These are phyloP conservation scores for Pisolithus albus DNA, from an alignment of 768 basidiomycete species.

Conservation along the genomic window DNA sequence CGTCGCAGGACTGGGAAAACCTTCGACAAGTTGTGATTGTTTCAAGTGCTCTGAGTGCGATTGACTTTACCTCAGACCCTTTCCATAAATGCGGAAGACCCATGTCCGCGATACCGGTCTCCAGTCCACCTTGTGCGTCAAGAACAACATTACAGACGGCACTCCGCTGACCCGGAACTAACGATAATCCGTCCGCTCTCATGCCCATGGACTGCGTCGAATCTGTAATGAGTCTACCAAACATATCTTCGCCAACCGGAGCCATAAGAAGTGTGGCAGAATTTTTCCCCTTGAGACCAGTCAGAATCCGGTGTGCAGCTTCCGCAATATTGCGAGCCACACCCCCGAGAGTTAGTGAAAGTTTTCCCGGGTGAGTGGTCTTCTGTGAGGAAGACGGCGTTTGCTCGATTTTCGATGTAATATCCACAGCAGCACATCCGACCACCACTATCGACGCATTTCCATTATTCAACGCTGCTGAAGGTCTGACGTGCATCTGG, in stretches of 20 bases:
- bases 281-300: conserved; percentile 20
- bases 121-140: conserved; percentile 60
- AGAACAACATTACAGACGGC: conserved; percentile 87
- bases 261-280: conserved; percentile 58
- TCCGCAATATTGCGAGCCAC: conserved; percentile 96
- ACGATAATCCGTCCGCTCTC: conserved; percentile 73
- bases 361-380: conserved; percentile 76
- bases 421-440: conserved; percentile 86
- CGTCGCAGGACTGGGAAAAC: conserved; percentile 42
- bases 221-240: conserved; percentile 59
- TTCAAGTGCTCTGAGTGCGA: neutral
- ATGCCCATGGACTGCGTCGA: conserved; percentile 62
- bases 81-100: conserved; percentile 49
- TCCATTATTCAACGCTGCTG: conserved; percentile 3
- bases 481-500: neutral
- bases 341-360: conserved; percentile 73
- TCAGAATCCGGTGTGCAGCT: conserved; percentile 65
- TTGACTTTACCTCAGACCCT: conserved; percentile 35
- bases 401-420: conserved; percentile 54
- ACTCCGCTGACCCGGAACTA: conserved; percentile 39
- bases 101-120: conserved; percentile 94
- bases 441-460: conserved; percentile 58
- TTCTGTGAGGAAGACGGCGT: conserved; percentile 33
- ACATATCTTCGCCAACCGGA: conserved; percentile 68
- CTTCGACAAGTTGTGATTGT: conserved; percentile 28